Evolutionary conservation across 2,329 filamentous ascomycete species (phyloP).

Genomic region (Aspergillus persii): DNA sequence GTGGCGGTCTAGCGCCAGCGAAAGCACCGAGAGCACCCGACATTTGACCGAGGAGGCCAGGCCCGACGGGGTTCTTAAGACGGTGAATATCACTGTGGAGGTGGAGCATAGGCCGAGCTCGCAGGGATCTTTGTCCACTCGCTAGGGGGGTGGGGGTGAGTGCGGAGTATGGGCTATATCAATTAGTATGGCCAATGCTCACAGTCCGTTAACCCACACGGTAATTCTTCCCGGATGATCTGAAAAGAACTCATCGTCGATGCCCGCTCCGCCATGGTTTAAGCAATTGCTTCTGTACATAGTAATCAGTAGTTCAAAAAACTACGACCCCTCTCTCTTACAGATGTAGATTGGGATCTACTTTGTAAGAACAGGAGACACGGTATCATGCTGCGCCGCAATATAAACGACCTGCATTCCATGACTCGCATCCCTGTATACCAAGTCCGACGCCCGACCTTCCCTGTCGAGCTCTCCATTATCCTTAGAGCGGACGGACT

Average conservation of each 20-base stretch:
- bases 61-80: slow-evolving; percentile 14
- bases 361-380: background rate
- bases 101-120: slow-evolving; percentile 1
- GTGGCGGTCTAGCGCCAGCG: slow-evolving; percentile 7
- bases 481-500: background rate
- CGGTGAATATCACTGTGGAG: slow-evolving; percentile 20
- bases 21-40: slow-evolving; percentile 15
- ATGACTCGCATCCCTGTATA: background rate
- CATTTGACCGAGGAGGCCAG: slow-evolving; percentile 10
- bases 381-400: background rate
- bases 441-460: background rate
- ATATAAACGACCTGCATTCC: background rate
- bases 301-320: too few relatives aligned
- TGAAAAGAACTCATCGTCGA: too few relatives aligned
- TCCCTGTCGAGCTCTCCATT: background rate
- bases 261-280: too few relatives aligned
- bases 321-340: background rate
- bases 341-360: background rate
- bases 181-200: too few relatives aligned
- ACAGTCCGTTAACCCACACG: too few relatives aligned
- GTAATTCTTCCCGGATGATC: too few relatives aligned
- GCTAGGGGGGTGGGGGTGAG: too few relatives aligned
- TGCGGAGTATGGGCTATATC: too few relatives aligned
- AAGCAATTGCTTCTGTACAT: too few relatives aligned
- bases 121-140: background rate